These are phyloP conservation scores for Pezicula rhizophila DNA, from an alignment of 2,329 filamentous ascomycete species.

Conservation along the genomic window DNA sequence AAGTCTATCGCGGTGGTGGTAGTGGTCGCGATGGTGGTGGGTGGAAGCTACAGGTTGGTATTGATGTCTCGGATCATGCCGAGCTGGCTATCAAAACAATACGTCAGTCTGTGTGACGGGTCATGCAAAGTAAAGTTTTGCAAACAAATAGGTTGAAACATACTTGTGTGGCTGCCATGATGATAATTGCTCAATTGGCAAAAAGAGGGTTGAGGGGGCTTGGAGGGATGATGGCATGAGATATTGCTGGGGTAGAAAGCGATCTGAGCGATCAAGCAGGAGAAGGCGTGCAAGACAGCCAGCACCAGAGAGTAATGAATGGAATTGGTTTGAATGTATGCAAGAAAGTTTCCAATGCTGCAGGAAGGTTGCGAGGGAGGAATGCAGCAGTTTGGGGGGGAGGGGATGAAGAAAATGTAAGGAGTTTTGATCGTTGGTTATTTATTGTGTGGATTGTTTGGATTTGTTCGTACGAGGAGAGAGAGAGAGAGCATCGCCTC, in stretches of 20 bases:
- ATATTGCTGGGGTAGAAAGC: not conserved
- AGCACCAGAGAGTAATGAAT: no score
- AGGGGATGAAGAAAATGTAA: no score
- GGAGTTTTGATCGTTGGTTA: no score
- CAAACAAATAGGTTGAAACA: not conserved
- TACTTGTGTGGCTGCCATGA: not conserved
- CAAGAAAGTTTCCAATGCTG: not conserved
- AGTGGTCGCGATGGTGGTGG: no score
- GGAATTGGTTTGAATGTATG: not conserved
- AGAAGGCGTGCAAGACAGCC: no score
- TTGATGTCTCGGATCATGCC: conserved; percentile 8
- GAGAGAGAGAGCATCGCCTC: no score
- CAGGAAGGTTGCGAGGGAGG: not conserved
- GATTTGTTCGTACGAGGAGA: not conserved
- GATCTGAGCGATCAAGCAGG: no score
- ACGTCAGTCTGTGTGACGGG: not conserved
- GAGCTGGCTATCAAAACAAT: conserved; percentile 2
- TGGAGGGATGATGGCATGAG: not conserved
- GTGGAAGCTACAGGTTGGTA: not conserved
- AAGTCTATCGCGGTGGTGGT: not conserved
- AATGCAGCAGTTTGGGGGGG: not conserved
- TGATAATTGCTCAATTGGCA: not conserved
- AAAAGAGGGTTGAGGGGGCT: not conserved
- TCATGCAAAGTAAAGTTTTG: no score
- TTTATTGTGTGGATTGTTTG: not conserved